phyloP scores from a whole-genome alignment of 345 rosid species.

The Ricinus communis region DNA sequence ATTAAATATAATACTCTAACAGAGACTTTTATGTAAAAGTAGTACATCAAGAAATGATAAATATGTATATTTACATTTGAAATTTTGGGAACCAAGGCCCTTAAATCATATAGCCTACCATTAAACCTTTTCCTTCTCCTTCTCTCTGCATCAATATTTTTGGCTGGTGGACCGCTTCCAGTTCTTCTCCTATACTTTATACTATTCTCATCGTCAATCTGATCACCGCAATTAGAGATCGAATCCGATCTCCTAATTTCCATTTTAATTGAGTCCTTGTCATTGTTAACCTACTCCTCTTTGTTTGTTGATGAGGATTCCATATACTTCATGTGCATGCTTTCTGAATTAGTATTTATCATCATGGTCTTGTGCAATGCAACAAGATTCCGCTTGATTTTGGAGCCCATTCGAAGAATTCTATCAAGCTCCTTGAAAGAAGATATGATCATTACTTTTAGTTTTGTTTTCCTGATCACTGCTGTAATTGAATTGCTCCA shows the following conservation, averaged over 20 bases:
- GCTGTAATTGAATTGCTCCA: conserved; percentile 48
- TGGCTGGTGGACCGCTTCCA: conserved; percentile 60
- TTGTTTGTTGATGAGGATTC: conserved; percentile 38
- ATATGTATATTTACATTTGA: conserved; percentile 80
- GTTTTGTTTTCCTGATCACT: conserved; percentile 24
- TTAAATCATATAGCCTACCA: conserved; percentile 74
- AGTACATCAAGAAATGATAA: not conserved
- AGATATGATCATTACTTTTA: conserved; percentile 27
- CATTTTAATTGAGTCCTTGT: conserved; percentile 40
- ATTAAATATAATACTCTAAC: no score
- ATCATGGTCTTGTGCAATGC: conserved; percentile 21
- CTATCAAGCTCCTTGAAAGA: conserved; percentile 31
- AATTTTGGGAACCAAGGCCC: conserved; percentile 80
- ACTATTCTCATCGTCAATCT: conserved; percentile 68
- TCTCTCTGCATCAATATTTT: conserved; percentile 88
- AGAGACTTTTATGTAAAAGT: no score
- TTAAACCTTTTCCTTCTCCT: conserved; percentile 89
- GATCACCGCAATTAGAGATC: conserved; percentile 74
- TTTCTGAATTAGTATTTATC: conserved; percentile 5
- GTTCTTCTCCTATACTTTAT: conserved; percentile 41
- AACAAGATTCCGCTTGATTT: conserved; percentile 25
- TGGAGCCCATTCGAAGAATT: conserved; percentile 26
- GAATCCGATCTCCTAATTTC: conserved; percentile 65
- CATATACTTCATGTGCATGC: conserved; percentile 29
- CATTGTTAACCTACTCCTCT: conserved; percentile 30